These are phyloP conservation scores for Stagonosporopsis chrysanthemi DNA, from an alignment of 2,329 filamentous ascomycete species.

Conservation along the genomic window DNA sequence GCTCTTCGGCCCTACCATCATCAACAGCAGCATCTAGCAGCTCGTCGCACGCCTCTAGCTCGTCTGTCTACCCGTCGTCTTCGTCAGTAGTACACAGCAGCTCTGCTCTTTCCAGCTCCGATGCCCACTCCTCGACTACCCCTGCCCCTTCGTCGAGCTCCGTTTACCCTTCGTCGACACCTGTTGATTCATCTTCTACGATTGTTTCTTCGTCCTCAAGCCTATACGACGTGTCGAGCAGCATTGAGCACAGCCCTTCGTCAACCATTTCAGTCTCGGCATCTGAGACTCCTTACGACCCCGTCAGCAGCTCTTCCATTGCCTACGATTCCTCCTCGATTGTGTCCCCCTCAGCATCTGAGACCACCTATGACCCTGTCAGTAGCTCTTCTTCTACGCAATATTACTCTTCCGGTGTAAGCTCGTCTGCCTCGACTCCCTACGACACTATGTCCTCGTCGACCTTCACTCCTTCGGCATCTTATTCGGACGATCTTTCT, in stretches of 20 bases:
- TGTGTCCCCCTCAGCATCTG: background rate
- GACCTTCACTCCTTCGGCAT: background rate
- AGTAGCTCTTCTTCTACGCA: background rate
- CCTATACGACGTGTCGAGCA: slow-evolving; percentile 1
- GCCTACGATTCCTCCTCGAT: background rate
- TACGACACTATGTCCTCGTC: background rate
- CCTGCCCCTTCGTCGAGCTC: slow-evolving; percentile 13
- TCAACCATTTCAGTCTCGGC: background rate
- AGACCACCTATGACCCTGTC: background rate
- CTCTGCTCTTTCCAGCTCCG: slow-evolving; percentile 3
- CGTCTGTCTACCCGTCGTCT: background rate
- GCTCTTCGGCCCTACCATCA: background rate
- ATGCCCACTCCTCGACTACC: slow-evolving; percentile 3
- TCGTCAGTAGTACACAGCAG: slow-evolving; percentile 6
- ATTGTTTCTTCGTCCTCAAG: slow-evolving; percentile 2
- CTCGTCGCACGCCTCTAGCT: slow-evolving; percentile 2
- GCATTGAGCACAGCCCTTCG: background rate
- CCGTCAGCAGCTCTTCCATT: slow-evolving; percentile 2
- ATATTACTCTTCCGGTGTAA: background rate
- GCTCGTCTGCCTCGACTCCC: background rate
- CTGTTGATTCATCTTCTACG: slow-evolving; percentile 4
- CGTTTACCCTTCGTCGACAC: slow-evolving; percentile 5
- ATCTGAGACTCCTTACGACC: background rate
- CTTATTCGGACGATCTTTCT: slow-evolving; percentile 1
- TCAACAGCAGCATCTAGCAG: background rate